Evolutionary conservation across 139 green algal genomes (phyloP).

Genomic region (Chlorella sp.): DNA sequence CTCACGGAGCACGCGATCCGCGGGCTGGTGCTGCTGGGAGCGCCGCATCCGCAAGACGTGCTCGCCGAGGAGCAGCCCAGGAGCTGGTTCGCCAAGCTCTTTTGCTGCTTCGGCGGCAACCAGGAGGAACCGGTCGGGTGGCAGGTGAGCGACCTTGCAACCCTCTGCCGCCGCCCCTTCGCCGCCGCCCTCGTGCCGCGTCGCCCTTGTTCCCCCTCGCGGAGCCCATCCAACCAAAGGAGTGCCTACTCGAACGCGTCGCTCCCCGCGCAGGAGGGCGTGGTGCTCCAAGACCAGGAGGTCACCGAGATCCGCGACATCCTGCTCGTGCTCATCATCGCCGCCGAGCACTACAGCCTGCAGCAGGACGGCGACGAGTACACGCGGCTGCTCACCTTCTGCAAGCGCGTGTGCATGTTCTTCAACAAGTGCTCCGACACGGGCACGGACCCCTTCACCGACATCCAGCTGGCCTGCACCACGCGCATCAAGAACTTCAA

Average conservation of each 20-base stretch:
- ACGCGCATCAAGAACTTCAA: constrained; percentile 32
- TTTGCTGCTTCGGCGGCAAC: constrained; percentile 5
- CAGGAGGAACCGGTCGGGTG: constrained; percentile 1
- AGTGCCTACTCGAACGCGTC: no score
- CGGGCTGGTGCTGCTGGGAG: constrained; percentile 35
- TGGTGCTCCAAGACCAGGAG: constrained; percentile 16
- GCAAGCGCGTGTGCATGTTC: constrained; percentile 29
- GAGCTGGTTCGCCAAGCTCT: not conserved
- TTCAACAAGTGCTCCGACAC: constrained; percentile 31
- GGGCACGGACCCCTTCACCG: constrained; percentile 22
- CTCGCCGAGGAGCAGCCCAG: constrained; percentile 5
- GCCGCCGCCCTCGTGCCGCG: no score
- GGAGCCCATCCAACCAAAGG: no score
- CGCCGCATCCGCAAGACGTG: constrained; percentile 27
- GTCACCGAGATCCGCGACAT: constrained; percentile 40
- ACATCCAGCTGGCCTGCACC: constrained; percentile 29
- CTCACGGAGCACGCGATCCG: constrained; percentile 42
- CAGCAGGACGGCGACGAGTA: constrained; percentile 30
- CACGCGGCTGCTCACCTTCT: constrained; percentile 37
- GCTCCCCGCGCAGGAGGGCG: not conserved
- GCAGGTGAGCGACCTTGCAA: constrained; percentile 6
- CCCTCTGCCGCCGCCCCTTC: no score
- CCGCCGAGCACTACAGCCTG: constrained; percentile 34
- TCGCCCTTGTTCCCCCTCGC: no score
- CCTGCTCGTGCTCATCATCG: constrained; percentile 42